Evolutionary conservation across 2,329 filamentous ascomycete genomes (phyloP), one percentile per base, ranked within the genome.

Genomic region (Blastomyces silverae): DNA sequence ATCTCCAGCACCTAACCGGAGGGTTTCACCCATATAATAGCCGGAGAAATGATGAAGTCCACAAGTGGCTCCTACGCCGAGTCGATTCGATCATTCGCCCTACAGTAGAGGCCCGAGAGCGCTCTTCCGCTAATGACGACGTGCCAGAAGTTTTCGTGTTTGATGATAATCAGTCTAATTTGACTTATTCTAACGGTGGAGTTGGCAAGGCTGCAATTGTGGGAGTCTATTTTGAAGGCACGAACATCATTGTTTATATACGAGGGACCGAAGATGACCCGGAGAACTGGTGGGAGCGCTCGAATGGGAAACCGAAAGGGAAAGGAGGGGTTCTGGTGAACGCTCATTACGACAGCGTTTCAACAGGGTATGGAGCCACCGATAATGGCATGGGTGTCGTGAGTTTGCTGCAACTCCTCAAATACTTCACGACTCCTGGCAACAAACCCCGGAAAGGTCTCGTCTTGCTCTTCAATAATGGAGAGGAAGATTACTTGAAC

Each of bases 321-420:
- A 85, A 85, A 66, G 89, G 90, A 22, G 91, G 92, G 42, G 91
- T 96, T 22, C 83, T 99, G 56, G 89, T 97, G 69, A 97, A 97
- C 75, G 92, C 93, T 22, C 94, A 97, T 74, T 96, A 94, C 73
- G 94, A 96, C 77, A 92, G 89, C 65, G 94, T 97, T 6, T 90
- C 92, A 17, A 96, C 92, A 2, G 92, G 91, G 0, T 96, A 87
- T 70, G 94, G 94, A 59, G 92, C 94, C 20, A 97, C 94, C 2
- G 94, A 99, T 72, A 91, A 97, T 75, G 94, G 93, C 8, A 87
- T 96, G 67, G 92, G 92, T 37, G 91, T 95, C 28, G 86, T 96
- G n/a, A 89, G 89, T 0, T 81, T 93, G 53, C 82, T 97, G 59
- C 92, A 97, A 75, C 80, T 97, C 60, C 83, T 97, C 67, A 90